A percentile compares a stretch with the other conserved stretches of the same genome.
These are phyloP conservation scores for Geotrichum candidum DNA, from an alignment of 1,139 yeast genomes.

Conservation along the genomic window DNA sequence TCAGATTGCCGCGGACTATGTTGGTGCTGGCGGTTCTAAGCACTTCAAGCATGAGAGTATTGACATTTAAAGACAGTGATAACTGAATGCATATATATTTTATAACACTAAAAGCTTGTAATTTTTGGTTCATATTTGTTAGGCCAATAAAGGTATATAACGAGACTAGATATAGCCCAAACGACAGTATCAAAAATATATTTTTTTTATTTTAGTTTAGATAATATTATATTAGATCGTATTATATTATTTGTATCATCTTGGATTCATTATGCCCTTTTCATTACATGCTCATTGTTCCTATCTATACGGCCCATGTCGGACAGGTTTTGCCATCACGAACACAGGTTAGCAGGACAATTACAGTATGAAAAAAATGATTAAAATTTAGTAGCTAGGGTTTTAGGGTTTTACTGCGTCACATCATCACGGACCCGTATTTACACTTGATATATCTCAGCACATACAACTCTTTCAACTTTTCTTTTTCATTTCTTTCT, in stretches of 20 bases:
- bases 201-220: too few relatives aligned
- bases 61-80: background rate
- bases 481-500: background rate
- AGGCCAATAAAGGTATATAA: too few relatives aligned
- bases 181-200: too few relatives aligned
- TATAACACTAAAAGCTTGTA: background rate
- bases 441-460: background rate
- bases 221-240: too few relatives aligned
- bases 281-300: background rate
- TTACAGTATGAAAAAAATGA: background rate
- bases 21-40: constrained; percentile 86
- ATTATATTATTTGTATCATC: too few relatives aligned
- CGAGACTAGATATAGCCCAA: too few relatives aligned
- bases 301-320: background rate
- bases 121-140: too few relatives aligned
- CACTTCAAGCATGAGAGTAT: constrained; percentile 57
- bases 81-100: background rate
- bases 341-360: background rate
- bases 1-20: constrained; percentile 83
- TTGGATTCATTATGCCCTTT: background rate
- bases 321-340: background rate
- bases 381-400: constrained; percentile 4
- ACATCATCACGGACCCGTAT: background rate
- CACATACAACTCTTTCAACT: background rate
- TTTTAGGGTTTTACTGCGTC: constrained; percentile 12